Base-by-base conservation (phyloP, 768 basidiomycete species). In the Tylopilus subfusipes region DNA sequence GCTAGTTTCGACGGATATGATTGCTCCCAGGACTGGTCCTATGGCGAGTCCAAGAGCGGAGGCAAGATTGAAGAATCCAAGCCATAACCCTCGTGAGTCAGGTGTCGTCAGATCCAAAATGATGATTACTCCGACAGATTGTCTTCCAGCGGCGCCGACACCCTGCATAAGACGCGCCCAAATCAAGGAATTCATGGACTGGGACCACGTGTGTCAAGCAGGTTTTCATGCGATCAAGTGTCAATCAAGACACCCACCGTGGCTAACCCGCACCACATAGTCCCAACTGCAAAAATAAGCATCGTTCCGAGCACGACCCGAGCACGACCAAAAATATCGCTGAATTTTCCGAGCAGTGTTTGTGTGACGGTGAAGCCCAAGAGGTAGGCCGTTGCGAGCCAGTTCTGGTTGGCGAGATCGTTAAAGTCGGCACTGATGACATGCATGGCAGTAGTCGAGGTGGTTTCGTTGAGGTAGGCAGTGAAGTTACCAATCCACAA, bases 21-120 rank as follows among this genome's bases (percentile, higher is more conserved):
- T 62, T 21, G 79, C 79, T 8, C 78, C 79, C 5, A 80, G 56
- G 13, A 80, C 69, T 3, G 78, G 79, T 1, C 79, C 78, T 36
- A 77, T 63, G 34, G 79, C 73, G 9, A 73, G 65, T n/a, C 78
- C 76, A n/a, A 74, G 50, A 25, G 76, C 72, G 22, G 77, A 71
- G 1, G 72, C 60, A 31, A 69, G 64, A 36, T 66, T 72, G 57
- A 71, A 71, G 58, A 69, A 72, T 3, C 71, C 71, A 13, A 72
- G 56, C 72, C 72, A 72, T 13, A 72, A n/a, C 2, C 66, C 68
- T 21, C 71, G 69, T 18, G 72, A 57, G 50, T 73, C 72, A 0
- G 72, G 50, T 0, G 72, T 72, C n/a, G 72, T 73, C 7, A 72
- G 50, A 53, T 74, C 72, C 57, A 72, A 50, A 14, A 72, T 50